Base-by-base conservation (phyloP, 176 grass and related monocot genomes). In the Carex myosuroides region DNA sequence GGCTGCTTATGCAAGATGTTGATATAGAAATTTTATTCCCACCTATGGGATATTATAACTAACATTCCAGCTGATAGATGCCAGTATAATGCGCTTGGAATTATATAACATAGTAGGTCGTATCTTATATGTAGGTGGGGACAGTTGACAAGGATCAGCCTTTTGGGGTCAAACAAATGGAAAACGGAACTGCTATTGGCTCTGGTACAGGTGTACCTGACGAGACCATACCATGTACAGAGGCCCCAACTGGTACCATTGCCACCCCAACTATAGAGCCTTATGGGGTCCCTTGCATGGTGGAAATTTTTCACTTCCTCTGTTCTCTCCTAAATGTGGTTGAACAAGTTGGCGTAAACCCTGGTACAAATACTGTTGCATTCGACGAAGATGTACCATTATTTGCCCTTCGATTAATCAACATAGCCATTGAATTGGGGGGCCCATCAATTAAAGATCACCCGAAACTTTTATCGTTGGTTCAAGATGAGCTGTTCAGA, bases 241-340 rank as follows among this genome's bases (percentile, higher is more conserved):
- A 87, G 17, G 55, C 30, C 67, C 13, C 37, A 86, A 88, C 82
- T 84, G 75, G 84, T 50, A 89, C 88, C 74, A 74, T 79, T 62
- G 73, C 54, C 53, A 83, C 78, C 17, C 80, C 85, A 61, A 62
- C 71, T 8, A 90, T 99, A 59, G 90, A 94, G 22, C 97, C 93
- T 81, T 96, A 93, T 41, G 97, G 97, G 60, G 87, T 94, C 44
- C 90, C 93, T 86, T 99, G 97, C 85, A 95, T 95, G 97, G 90
- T 94, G 81, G 97, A 99, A 88, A 92, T 99, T 59, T 96, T 99
- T 41, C 90, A 99, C 81, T 99, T 99, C 68, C 88, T 99, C 6
- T 99, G 97, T 73, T 99, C 93, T 86, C 93, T 95, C 60, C 88
- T 94, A 79, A 91, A 91, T 88, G 66, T 89, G 50, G 92, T 84